Base-by-base conservation (phyloP, 2,329 filamentous ascomycete species). In the Apiospora phragmitis region DNA sequence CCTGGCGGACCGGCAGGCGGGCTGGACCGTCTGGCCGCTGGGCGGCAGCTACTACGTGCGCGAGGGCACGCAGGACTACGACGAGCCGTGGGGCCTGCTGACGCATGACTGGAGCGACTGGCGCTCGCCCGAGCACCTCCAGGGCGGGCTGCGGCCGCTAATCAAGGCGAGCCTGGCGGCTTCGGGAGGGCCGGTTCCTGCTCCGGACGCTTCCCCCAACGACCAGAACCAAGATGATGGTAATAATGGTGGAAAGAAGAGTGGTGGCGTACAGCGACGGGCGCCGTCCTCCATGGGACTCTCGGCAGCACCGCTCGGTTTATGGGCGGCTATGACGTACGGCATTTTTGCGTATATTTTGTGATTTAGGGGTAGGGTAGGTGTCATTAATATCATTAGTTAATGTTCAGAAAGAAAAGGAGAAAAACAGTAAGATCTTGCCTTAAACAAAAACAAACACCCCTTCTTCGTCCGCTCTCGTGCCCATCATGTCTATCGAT, bases 1-100 rank as follows among this genome's bases (percentile, higher is more conserved):
- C 74, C 76, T 90, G 65, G 83, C 84, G 0, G 77, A 79, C 21
- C 79, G 83, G 70, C 81, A 86, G 76, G 83, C 84, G 0, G 85
- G 88, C 5, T 88, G 88, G 88, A 84, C 86, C 79, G 81, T 87
- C 77, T 90, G 88, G 86, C 86, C 87, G 47, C 71, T 92, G 21
- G 83, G 82, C 0, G 88, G 87, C 11, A 88, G 86, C 72, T 91
- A 90, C 74, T 90, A 90, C 74, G 84, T 86, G 70, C 81, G 88
- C 1, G 74, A 81, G 42, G 88, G 87, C 0, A 81, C 69, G 0
- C 85, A 86, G 74, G 87, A 90, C 75, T 82, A 76, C 62, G 88
- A 90, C 49, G 88, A 90, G 76, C 78, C 79, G 1, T 91, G 88
- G 88, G 89, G 88, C 4, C 76, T 88, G 70, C 77, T 87, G 68